phyloP scores from a whole-genome alignment of 805 yeast genomes.

The Candida ortonii region DNA sequence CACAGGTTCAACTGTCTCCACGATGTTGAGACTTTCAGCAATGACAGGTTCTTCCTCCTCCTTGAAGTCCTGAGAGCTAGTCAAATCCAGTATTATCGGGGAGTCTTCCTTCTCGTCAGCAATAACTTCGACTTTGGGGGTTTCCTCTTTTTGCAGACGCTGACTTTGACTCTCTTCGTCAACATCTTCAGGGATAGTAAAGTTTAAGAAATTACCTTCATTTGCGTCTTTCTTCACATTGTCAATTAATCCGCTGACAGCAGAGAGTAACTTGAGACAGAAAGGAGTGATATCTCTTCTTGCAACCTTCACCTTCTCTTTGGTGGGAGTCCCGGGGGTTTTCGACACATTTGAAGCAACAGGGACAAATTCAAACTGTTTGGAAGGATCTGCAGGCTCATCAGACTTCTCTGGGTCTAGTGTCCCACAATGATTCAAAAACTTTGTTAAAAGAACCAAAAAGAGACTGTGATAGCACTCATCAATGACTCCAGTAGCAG shows the following conservation, averaged over 20 bases:
- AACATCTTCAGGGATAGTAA: slow-evolving; percentile 14
- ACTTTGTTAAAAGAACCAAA: slow-evolving; percentile 43
- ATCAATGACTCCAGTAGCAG: slow-evolving; percentile 72
- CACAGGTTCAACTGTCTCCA: too few relatives aligned
- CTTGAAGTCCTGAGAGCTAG: too few relatives aligned
- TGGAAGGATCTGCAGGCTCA: slow-evolving; percentile 1
- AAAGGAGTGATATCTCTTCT: slow-evolving; percentile 44
- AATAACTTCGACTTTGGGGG: too few relatives aligned
- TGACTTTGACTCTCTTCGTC: slow-evolving; percentile 2
- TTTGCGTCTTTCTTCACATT: slow-evolving; percentile 21
- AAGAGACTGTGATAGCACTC: slow-evolving; percentile 66
- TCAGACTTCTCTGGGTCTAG: slow-evolving; percentile 2
- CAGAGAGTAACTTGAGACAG: slow-evolving; percentile 27
- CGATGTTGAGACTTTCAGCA: too few relatives aligned
- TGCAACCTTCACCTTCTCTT: slow-evolving; percentile 43
- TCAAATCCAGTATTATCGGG: too few relatives aligned
- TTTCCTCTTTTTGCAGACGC: background rate
- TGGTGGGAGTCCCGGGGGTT: slow-evolving; percentile 23
- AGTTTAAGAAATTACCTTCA: slow-evolving; percentile 24
- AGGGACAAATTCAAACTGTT: slow-evolving; percentile 11
- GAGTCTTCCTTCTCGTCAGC: too few relatives aligned
- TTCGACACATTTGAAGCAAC: slow-evolving; percentile 5
- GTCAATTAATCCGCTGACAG: slow-evolving; percentile 21
- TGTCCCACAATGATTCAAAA: too few relatives aligned
- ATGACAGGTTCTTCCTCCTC: too few relatives aligned